Evolutionary conservation across 306 rosid genomes (phyloP), one percentile per base, ranked within the genome.

Genomic region (Cucurbita pepo): DNA sequence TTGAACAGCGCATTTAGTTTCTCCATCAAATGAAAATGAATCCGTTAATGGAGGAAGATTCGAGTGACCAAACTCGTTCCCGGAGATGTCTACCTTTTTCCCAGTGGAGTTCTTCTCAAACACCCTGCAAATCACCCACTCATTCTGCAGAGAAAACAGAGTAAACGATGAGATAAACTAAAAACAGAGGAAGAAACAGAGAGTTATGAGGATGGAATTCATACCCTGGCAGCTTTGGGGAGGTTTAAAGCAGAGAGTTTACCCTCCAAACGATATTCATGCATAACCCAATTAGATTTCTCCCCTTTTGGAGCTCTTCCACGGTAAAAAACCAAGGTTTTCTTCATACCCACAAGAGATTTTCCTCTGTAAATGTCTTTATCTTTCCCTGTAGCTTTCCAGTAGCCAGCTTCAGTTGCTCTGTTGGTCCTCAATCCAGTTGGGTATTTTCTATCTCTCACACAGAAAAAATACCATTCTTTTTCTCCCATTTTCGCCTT

Each of bases 231-330:
- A 63, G 92, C 78, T 95, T 91, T 91, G 4, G 96, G 97, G 80
- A 95, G 97, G 77, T 91, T 83, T 21, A 84, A 82, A 66, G 86
- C 79, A 4, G 96, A 85, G 73, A 88, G 85, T 80, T 84, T 89
- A 4, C 99, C 99, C 69, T 95, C 99, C 4, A 95, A 77, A 67
- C 97, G 83, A 79, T 89, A 95, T 63, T 95, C 99, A 51, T 95
- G 99, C 93, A 95, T 95, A 37, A 95, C 96, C 99, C 99, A 95
- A 71, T 89, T 83, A 69, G 88, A 82, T 77, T 95, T 95, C 61
- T 87, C 99, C 14, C 99, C 99, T 88, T 88, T 95, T 10, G 99
- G 99, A 0, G 99, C 99, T 79, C 99, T 84, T 7, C 99, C 99
- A 73, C 56, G 74, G 90, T 95, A 95, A 70, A 95, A 95, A 73